Evolutionary conservation across 2,329 filamentous ascomycete species (phyloP).

Genomic region (Volutella citrinella): DNA sequence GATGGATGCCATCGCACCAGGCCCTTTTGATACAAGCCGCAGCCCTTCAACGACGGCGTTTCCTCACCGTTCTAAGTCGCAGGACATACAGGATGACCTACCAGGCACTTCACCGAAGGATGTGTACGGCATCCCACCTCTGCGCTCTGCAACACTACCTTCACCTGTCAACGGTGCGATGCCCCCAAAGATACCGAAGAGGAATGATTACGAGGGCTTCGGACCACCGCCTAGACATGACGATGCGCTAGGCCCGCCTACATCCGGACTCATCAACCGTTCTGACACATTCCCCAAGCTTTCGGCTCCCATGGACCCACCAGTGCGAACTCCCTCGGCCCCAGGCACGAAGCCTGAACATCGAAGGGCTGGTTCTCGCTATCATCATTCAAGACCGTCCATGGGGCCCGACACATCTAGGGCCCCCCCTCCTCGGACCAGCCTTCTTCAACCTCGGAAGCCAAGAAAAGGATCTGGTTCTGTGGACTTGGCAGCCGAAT

Average conservation of each 20-base stretch:
- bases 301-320: slow-evolving; percentile 34
- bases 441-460: slow-evolving; percentile 41
- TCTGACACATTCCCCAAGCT: slow-evolving; percentile 53
- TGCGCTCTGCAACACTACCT: too few species aligned
- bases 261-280: slow-evolving; percentile 38
- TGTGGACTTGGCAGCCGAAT: slow-evolving; percentile 58
- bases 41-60: slow-evolving; percentile 35
- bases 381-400: slow-evolving; percentile 36
- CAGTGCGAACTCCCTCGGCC: slow-evolving; percentile 45
- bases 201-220: slow-evolving; percentile 58
- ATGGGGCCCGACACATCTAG: slow-evolving; percentile 50
- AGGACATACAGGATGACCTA: slow-evolving; percentile 19
- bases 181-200: slow-evolving; percentile 40
- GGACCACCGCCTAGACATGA: slow-evolving; percentile 42
- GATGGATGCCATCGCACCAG: slow-evolving; percentile 64
- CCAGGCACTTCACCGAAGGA: slow-evolving; percentile 13
- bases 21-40: slow-evolving; percentile 57
- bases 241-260: slow-evolving; percentile 36
- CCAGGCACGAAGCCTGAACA: slow-evolving; percentile 42
- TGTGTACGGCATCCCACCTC: slow-evolving; percentile 7
- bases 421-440: slow-evolving; percentile 51
- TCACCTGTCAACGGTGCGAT: slow-evolving; percentile 29
- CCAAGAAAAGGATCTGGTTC: slow-evolving; percentile 36
- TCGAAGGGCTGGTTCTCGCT: slow-evolving; percentile 23
- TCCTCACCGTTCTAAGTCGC: slow-evolving; percentile 21